Percentiles rank a stretch among this genome's conserved stretches.
Conservation (phyloP, 768 basidiomycete species). For the Boletus vinaceobasis region DNA sequence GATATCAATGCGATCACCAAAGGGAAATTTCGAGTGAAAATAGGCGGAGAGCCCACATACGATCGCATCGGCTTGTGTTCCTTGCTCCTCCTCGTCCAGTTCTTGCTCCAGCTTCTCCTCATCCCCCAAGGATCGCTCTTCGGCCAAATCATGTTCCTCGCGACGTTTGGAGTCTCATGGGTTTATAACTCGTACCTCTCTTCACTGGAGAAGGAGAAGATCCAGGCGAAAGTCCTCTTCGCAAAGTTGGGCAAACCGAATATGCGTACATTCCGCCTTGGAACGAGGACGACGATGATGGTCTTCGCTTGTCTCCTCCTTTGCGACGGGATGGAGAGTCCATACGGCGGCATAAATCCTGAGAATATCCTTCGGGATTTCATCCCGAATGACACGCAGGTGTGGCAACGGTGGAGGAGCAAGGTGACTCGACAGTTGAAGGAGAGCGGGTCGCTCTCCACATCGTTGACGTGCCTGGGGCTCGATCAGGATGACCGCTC, state of each 20-base stretch:
- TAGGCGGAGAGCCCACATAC: slow-evolving; percentile 13
- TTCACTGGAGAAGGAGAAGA: slow-evolving; percentile 35
- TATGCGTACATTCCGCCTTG: slow-evolving; percentile 21
- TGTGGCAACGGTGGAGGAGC: slow-evolving; percentile 25
- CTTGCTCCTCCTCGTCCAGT: slow-evolving; percentile 31
- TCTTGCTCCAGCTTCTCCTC: slow-evolving; percentile 33
- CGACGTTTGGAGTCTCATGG: slow-evolving; percentile 33
- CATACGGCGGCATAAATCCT: slow-evolving; percentile 10
- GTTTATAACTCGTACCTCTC: slow-evolving; percentile 35
- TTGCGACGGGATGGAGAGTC: slow-evolving; percentile 21
- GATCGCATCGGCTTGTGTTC: slow-evolving; percentile 28
- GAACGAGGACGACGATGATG: slow-evolving; percentile 19
- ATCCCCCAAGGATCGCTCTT: slow-evolving; percentile 34
- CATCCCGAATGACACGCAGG: slow-evolving; percentile 22
- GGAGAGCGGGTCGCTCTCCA: background rate
- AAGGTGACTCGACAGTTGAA: slow-evolving; percentile 22
- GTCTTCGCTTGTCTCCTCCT: slow-evolving; percentile 27
- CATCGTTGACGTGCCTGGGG: background rate
- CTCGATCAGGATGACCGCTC: slow-evolving; percentile 8
- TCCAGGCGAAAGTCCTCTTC: slow-evolving; percentile 21
- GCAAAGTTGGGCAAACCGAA: slow-evolving; percentile 11
- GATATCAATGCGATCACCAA: slow-evolving; percentile 32
- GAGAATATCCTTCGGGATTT: slow-evolving; percentile 18
- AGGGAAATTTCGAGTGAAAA: slow-evolving; percentile 26
- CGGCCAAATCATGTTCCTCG: slow-evolving; percentile 35